phyloP scores from a whole-genome alignment of 208 protist genomes.

The Leptomonas pyrrhocoris region DNA sequence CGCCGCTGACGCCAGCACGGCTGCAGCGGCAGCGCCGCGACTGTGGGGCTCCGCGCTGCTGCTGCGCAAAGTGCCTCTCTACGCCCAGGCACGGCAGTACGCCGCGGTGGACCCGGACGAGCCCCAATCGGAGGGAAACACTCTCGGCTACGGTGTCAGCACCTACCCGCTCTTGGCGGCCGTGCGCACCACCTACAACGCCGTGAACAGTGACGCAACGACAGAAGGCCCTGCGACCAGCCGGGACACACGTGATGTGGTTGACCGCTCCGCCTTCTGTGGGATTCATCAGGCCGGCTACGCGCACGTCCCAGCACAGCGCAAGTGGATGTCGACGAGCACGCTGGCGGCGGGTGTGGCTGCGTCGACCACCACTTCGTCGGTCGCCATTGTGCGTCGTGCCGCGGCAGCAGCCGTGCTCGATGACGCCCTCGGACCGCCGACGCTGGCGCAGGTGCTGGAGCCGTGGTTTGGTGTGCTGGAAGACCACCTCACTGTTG shows the following conservation, averaged over 20 bases:
- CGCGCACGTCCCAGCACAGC: slow-evolving; percentile 23
- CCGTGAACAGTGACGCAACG: slow-evolving; percentile 6
- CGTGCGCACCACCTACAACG: slow-evolving; percentile 22
- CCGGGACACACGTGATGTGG: not conserved
- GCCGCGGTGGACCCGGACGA: slow-evolving; percentile 34
- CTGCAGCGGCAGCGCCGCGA: slow-evolving; percentile 3
- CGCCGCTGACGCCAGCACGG: not conserved
- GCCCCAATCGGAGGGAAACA: slow-evolving; percentile 55
- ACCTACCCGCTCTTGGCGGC: slow-evolving; percentile 52
- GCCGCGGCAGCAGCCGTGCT: slow-evolving; percentile 22
- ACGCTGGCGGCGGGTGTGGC: not conserved
- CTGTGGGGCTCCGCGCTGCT: slow-evolving; percentile 53
- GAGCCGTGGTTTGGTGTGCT: slow-evolving; percentile 36
- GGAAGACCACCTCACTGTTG: slow-evolving; percentile 16
- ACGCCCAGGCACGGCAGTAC: slow-evolving; percentile 44
- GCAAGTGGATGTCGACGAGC: slow-evolving; percentile 19
- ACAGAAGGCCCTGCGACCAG: not conserved
- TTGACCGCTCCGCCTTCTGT: slow-evolving; percentile 28
- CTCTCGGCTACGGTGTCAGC: slow-evolving; percentile 54
- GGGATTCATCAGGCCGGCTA: slow-evolving; percentile 27
- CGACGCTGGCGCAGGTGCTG: slow-evolving; percentile 23
- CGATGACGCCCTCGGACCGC: slow-evolving; percentile 23
- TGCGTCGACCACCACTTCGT: not conserved
- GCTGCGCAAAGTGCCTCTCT: slow-evolving; percentile 61
- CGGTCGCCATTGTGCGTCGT: slow-evolving; percentile 7